phyloP scores from a whole-genome alignment of 441 rosid species.

The Arabidopsis hybrid region DNA sequence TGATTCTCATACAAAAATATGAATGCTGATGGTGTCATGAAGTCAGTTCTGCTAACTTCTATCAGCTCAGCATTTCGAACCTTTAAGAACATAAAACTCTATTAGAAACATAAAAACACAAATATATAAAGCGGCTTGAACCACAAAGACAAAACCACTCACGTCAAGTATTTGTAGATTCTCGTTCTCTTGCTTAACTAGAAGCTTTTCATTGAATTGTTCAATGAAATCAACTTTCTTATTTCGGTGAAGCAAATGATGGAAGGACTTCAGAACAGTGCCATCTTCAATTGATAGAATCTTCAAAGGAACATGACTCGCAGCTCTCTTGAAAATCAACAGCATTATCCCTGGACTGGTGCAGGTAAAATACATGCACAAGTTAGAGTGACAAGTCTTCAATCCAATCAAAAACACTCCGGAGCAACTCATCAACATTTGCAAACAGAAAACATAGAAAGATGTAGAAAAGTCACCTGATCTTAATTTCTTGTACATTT shows the following conservation, averaged over 20 bases:
- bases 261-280: slow-evolving; percentile 59
- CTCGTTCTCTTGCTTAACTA: slow-evolving; percentile 72
- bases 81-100: slow-evolving; percentile 39
- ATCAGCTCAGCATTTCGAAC: slow-evolving; percentile 60
- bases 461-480: slow-evolving; percentile 50
- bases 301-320: slow-evolving; percentile 61
- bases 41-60: slow-evolving; percentile 64
- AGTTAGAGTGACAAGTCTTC: slow-evolving; percentile 18
- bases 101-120: slow-evolving; percentile 29
- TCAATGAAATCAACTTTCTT: slow-evolving; percentile 71
- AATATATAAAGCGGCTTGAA: not conserved
- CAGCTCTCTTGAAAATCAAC: slow-evolving; percentile 56
- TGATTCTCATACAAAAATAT: slow-evolving; percentile 69
- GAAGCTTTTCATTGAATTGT: slow-evolving; percentile 68
- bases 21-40: slow-evolving; percentile 70
- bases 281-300: slow-evolving; percentile 71
- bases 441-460: slow-evolving; percentile 22
- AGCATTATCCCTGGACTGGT: slow-evolving; percentile 71
- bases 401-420: slow-evolving; percentile 20
- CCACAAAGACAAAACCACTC: slow-evolving; percentile 31
- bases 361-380: slow-evolving; percentile 21
- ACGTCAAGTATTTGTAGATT: slow-evolving; percentile 73
- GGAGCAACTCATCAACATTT: slow-evolving; percentile 5
- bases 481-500: slow-evolving; percentile 63
- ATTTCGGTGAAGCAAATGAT: slow-evolving; percentile 61